Base-by-base conservation (phyloP, 495 filamentous ascomycete genomes). In the Neurospora cerealis region DNA sequence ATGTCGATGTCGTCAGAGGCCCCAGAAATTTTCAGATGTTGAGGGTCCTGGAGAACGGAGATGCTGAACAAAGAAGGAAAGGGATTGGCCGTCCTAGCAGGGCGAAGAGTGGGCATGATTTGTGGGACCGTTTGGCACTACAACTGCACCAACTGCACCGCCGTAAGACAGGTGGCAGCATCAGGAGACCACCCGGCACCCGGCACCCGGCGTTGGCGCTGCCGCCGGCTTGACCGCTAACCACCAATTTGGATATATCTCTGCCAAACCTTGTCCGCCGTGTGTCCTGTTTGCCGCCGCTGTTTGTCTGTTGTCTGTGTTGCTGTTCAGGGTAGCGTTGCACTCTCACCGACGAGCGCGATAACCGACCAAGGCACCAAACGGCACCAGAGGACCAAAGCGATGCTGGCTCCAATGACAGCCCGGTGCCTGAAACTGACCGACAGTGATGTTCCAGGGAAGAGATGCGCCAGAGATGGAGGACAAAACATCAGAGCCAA, bases 1-100 rank as follows among this genome's bases (percentile, higher is more conserved):
- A 78, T 89, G 84, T 77, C 74, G 71, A 73, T 79, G 73, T 70
- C 70, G 69, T 78, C 77, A 75, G 39, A 17, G 70, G 24, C 41
- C 17, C 72, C 70, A 74, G 42, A 44, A 38, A 19, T 17, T 34
- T 37, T 70, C 60, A 21, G 32, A 48, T 17, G 6, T 19, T 62
- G 54, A 62, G 54, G 54, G 54, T 62, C 54, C 54, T 62, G 21
- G 24, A 62, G 24, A 62, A 32, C 54, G 54, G 54, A 62, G 54
- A 32, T 62, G 24, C 0, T 60, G 48, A 28, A 28, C 48, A 60
- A 28, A 60, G 48, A 60, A 60, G 48, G 48, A 28, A 60, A 60
- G 21, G 21, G 48, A 60, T 60, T 60, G 24, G 48, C 48, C 48
- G 21, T 60, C 48, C 48, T 60, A 60, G 54, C 54, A 66, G 54